Evolutionary conservation across 805 yeast genomes (phyloP).

Genomic region (Candida verbasci): DNA sequence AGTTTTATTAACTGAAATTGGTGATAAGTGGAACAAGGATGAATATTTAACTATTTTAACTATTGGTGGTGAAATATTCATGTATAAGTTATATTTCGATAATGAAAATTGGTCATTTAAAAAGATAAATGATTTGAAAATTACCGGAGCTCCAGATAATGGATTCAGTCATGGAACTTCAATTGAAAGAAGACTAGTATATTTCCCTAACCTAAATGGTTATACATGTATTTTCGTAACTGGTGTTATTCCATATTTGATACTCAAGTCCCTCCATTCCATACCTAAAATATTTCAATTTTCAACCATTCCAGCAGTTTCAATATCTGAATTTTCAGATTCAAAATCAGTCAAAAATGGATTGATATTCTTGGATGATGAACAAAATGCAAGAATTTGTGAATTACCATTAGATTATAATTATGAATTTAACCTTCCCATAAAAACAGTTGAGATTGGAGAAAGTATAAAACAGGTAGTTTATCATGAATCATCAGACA

Average conservation of each 20-base stretch:
- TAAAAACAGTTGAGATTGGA: conserved; percentile 46
- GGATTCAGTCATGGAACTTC: conserved; percentile 66
- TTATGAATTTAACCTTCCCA: conserved; percentile 60
- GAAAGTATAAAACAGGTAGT: conserved; percentile 62
- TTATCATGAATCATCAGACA: conserved; percentile 63
- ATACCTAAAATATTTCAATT: conserved; percentile 64
- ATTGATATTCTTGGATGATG: conserved; percentile 67
- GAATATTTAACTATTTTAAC: conserved; percentile 71
- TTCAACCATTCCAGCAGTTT: conserved; percentile 59
- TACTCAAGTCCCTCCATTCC: conserved; percentile 62
- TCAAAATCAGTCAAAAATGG: conserved; percentile 40
- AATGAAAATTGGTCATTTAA: conserved; percentile 38
- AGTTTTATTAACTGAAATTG: conserved; percentile 57
- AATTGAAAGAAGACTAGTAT: conserved; percentile 63
- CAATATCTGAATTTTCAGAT: conserved; percentile 55
- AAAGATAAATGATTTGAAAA: conserved; percentile 41
- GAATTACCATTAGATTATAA: conserved; percentile 44
- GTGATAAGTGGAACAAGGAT: conserved; percentile 49
- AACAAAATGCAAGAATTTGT: conserved; percentile 62
- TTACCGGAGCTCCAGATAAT: conserved; percentile 79
- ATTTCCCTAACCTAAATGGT: conserved; percentile 55
- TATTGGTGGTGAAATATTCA: conserved; percentile 72
- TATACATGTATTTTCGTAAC: conserved; percentile 62
- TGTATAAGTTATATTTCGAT: conserved; percentile 57
- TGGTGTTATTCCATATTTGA: conserved; percentile 67